Conservation (phyloP, 495 filamentous ascomycete species). For the Aspergillus hancockii region DNA sequence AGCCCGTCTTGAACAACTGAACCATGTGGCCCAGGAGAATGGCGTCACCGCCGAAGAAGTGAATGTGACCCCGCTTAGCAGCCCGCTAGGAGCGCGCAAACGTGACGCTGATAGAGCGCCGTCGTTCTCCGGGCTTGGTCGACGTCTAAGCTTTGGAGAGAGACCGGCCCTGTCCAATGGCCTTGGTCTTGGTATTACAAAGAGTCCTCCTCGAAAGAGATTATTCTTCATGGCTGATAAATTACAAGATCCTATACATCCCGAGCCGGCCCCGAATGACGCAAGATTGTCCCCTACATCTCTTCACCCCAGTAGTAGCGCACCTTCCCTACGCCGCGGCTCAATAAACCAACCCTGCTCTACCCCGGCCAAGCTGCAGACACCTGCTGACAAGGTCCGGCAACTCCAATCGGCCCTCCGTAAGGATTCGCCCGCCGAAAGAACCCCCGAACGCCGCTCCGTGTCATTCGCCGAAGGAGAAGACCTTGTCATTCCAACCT, state of each 20-base stretch:
- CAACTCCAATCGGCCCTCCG: slow-evolving; percentile 27
- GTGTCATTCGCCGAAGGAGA: slow-evolving; percentile 26
- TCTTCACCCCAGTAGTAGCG: slow-evolving; percentile 9
- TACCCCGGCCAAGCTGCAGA: slow-evolving; percentile 14
- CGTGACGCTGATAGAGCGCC: slow-evolving; percentile 15
- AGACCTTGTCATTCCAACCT: neutral
- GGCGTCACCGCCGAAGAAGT: neutral
- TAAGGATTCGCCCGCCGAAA: slow-evolving; percentile 21
- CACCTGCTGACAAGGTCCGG: slow-evolving; percentile 18
- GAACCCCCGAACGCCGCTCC: slow-evolving; percentile 21
- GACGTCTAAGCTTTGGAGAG: slow-evolving; percentile 21
- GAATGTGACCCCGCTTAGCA: slow-evolving; percentile 10
- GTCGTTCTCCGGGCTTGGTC: slow-evolving; percentile 27
- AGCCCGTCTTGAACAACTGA: slow-evolving; percentile 24
- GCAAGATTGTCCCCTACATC: slow-evolving; percentile 4
- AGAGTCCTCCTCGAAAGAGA: slow-evolving; percentile 28
- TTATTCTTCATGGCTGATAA: neutral
- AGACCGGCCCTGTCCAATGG: slow-evolving; percentile 17
- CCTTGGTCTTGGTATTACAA: slow-evolving; percentile 35
- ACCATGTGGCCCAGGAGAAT: neutral
- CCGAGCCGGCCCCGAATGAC: slow-evolving; percentile 5
- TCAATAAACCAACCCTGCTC: slow-evolving; percentile 13
- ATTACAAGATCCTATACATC: slow-evolving; percentile 14
- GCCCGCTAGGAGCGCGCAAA: slow-evolving; percentile 17
- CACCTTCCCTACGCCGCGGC: slow-evolving; percentile 1